These are phyloP conservation scores for Botrytis sinoallii DNA, from an alignment of 2,329 filamentous ascomycete genomes.

Conservation along the genomic window DNA sequence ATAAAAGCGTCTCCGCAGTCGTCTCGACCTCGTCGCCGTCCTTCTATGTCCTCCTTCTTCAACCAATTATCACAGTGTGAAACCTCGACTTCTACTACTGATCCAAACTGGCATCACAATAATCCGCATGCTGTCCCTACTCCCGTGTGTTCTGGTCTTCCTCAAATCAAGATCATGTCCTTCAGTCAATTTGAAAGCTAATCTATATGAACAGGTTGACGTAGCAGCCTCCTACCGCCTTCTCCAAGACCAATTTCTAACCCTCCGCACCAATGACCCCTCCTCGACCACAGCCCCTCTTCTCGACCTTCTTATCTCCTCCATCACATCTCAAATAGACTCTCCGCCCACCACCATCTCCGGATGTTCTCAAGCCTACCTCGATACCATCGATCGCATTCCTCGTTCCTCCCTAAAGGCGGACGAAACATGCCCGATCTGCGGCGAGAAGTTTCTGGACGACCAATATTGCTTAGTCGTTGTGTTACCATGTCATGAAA, in stretches of 20 bases:
- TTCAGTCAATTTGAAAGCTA: neutral
- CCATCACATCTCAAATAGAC: conserved; percentile 50
- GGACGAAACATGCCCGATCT: conserved; percentile 59
- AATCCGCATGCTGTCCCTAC: conserved; percentile 59
- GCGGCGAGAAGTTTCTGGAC: conserved; percentile 58
- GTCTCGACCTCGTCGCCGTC: conserved; percentile 44
- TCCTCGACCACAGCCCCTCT: conserved; percentile 43
- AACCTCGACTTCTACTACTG: conserved; percentile 32
- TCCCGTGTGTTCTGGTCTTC: conserved; percentile 37
- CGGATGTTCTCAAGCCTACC: conserved; percentile 57
- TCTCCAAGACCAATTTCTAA: conserved; percentile 55
- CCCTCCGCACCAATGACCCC: conserved; percentile 48
- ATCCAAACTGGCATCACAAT: conserved; percentile 36
- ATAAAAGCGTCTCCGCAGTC: conserved; percentile 45
- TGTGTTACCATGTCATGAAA: conserved; percentile 58
- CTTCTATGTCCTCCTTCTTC: conserved; percentile 64
- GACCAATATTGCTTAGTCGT: conserved; percentile 62
- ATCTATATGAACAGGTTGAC: conserved; percentile 42
- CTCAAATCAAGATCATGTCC: neutral
- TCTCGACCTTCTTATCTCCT: conserved; percentile 48
- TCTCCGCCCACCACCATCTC: conserved; percentile 49
- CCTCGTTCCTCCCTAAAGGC: conserved; percentile 47
- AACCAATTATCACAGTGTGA: conserved; percentile 47
- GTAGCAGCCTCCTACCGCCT: conserved; percentile 56
- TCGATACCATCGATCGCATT: conserved; percentile 59